Evolutionary conservation across 1,284 basidiomycete genomes (phyloP), one percentile per base, ranked within the genome.

Genomic region (Ganoderma sp.): DNA sequence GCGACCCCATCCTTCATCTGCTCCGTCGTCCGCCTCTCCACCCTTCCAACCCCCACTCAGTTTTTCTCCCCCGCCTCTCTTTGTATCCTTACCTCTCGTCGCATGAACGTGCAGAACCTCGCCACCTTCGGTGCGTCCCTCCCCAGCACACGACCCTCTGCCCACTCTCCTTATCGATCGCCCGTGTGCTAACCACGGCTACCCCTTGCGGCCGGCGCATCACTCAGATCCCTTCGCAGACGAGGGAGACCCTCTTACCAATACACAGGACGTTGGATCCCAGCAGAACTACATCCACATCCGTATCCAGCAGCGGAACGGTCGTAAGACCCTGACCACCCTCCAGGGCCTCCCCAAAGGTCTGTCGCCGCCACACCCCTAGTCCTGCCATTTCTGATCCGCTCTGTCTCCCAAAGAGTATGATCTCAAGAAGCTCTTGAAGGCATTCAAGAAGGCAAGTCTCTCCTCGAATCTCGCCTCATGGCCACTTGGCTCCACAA

Each of bases 221-320:
- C 3, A 52, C 48, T 37, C 74, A 96, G 95, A 97, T 89, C 96
- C 95, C 84, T 96, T 97, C 86, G 94, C 92, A 84, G 95, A 95
- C 83, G 92, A 93, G 82, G 91, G 88, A 78, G 94, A 95, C 84
- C 88, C 90, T 79, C 88, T 94, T 80, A 87, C 84, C 80, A 84
- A 85, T 75, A 87, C 83, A 78, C 85, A 91, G 77, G 90, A 93
- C 84, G 90, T 93, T 77, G 93, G 93, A 75, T 92, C 92, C 73
- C 90, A 92, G 79, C 84, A 88, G 78, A 91, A 95, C 81, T 95
- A 96, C 83, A 95, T 97, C 80, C 95, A 97, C 81, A 94, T 97
- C 79, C 95, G 95, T 85, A 94, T 99, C 78, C 98, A 99, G 83
- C 98, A 99, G 84, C 89, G 98, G 78, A 99, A 99, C 89, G 98